Evolutionary conservation across 1,284 basidiomycete genomes (phyloP).

Genomic region (Calocybe gambosa): DNA sequence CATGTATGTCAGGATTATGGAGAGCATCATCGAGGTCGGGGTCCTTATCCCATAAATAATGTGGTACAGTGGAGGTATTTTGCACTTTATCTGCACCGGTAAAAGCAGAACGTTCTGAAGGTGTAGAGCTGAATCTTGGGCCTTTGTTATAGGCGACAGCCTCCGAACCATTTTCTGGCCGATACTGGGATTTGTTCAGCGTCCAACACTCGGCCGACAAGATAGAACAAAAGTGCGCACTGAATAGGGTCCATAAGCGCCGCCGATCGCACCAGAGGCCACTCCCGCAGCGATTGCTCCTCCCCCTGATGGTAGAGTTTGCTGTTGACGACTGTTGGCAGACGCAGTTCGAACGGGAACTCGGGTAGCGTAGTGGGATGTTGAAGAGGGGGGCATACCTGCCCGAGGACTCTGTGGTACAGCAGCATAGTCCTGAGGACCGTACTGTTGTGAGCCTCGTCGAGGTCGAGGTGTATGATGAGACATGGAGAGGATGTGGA

Average conservation of each 20-base stretch:
- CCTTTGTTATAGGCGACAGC: conserved; percentile 34
- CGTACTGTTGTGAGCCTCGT: conserved; percentile 24
- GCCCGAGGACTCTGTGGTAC: conserved; percentile 29
- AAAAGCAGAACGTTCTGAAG: conserved; percentile 48
- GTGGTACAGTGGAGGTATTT: conserved; percentile 46
- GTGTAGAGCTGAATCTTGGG: conserved; percentile 55
- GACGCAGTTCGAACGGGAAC: conserved; percentile 22
- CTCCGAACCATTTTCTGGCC: conserved; percentile 42
- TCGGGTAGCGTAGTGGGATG: conserved; percentile 16
- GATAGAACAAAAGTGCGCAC: conserved; percentile 36
- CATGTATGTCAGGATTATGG: conserved; percentile 67
- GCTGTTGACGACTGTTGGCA: conserved; percentile 21
- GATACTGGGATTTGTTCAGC: conserved; percentile 39
- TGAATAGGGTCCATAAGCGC: conserved; percentile 74
- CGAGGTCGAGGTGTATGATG: conserved; percentile 24
- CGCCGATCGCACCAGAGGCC: conserved; percentile 66
- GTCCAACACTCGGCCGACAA: not conserved
- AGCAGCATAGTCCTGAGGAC: conserved; percentile 28
- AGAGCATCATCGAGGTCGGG: conserved; percentile 73
- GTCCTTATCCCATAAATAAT: conserved; percentile 70
- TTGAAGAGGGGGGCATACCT: conserved; percentile 5
- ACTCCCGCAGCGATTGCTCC: conserved; percentile 63
- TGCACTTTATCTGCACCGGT: conserved; percentile 36
- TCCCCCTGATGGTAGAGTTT: conserved; percentile 32
- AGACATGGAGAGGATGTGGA: conserved; percentile 27